These are phyloP conservation scores for Candida montana DNA, from an alignment of 805 yeast species.

Conservation along the genomic window DNA sequence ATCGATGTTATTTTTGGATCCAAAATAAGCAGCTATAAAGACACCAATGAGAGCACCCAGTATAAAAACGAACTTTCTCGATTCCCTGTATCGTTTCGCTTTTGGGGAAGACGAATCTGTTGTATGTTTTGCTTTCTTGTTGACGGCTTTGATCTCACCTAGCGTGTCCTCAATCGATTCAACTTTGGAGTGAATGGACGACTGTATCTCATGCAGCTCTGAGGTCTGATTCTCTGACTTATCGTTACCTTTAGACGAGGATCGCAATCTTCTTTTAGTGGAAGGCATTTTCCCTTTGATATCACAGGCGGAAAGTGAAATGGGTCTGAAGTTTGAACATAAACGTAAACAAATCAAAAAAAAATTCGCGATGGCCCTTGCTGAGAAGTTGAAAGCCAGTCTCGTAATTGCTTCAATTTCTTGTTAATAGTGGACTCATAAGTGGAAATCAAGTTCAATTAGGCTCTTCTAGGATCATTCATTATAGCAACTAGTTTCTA, in stretches of 20 bases:
- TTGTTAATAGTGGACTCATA: no score
- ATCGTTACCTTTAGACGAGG: not conserved
- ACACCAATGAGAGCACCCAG: conserved; percentile 75
- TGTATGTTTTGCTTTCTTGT: not conserved
- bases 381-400: no score
- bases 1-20: conserved; percentile 40
- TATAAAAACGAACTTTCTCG: conserved; percentile 56
- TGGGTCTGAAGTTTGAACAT: no score
- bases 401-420: no score
- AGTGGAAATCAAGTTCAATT: no score
- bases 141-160: conserved; percentile 13
- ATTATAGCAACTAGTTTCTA: no score
- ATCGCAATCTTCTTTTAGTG: not conserved
- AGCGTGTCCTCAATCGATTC: conserved; percentile 16
- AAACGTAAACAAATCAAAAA: no score
- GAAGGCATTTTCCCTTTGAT: not conserved
- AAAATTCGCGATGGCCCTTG: no score
- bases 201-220: conserved; percentile 8
- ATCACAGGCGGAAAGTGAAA: no score
- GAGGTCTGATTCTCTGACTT: not conserved
- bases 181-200: conserved; percentile 13
- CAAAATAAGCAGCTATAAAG: conserved; percentile 56
- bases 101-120: not conserved
- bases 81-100: conserved; percentile 33
- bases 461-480: no score